Conservation (phyloP, 371 early-diverging fungal species). For the Actinomortierella wolfii region DNA sequence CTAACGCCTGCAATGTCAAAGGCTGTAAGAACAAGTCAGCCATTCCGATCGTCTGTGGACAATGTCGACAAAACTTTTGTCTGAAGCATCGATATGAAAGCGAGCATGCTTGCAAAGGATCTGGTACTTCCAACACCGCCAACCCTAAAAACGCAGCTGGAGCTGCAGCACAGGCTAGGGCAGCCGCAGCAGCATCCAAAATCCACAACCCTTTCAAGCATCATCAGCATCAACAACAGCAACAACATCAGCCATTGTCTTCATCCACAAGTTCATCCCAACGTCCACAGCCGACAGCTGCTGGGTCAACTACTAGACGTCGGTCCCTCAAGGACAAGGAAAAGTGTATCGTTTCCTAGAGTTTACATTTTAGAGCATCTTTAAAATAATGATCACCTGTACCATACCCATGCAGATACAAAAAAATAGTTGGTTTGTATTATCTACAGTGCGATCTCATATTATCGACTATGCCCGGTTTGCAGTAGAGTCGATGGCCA, state of each 20-base stretch:
- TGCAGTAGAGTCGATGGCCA: constrained; percentile 65
- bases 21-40: constrained; percentile 61
- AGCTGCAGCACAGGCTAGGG: not conserved
- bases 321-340: constrained; percentile 26
- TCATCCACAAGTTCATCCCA: not conserved
- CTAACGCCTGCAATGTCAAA: constrained; percentile 56
- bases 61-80: constrained; percentile 63
- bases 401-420: too few species aligned
- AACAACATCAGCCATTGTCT: constrained; percentile 4
- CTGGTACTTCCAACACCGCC: not conserved
- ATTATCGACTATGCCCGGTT: constrained; percentile 15
- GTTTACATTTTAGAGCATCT: not conserved
- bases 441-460: not conserved
- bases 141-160: not conserved
- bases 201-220: not conserved
- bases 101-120: constrained; percentile 62
- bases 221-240: constrained; percentile 2
- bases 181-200: constrained; percentile 1
- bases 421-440: not conserved
- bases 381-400: not conserved
- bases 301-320: too few species aligned
- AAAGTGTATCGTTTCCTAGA: constrained; percentile 30
- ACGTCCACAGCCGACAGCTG: not conserved
- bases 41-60: constrained; percentile 62
- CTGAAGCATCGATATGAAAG: constrained; percentile 66